A percentile compares a stretch with the other conserved stretches of the same genome.
phyloP scores from a whole-genome alignment of 305 asterid genomes.

The Solanum aculeatissimum region DNA sequence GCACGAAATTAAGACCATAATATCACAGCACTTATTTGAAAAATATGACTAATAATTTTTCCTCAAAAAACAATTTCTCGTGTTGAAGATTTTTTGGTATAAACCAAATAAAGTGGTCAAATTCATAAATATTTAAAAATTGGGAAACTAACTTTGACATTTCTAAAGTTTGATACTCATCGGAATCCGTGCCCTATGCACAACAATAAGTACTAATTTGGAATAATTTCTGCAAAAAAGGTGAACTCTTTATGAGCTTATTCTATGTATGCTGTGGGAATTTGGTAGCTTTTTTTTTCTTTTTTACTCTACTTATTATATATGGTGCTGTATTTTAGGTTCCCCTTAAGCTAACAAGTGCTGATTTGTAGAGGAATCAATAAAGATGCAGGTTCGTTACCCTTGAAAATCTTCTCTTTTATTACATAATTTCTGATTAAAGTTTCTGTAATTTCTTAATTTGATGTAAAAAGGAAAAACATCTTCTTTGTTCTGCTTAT shows the following conservation, averaged over 20 bases:
- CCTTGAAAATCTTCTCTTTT: background rate
- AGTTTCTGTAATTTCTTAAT: background rate
- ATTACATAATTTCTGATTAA: background rate
- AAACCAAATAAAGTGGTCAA: background rate
- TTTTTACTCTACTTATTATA: background rate
- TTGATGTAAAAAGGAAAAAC: background rate
- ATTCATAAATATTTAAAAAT: background rate
- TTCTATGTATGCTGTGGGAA: background rate
- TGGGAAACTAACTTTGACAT: background rate
- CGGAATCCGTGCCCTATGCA: background rate
- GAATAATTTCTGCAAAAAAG: background rate
- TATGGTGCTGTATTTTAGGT: background rate
- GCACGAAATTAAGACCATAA: too few species aligned
- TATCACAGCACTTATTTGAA: background rate
- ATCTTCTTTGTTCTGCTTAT: background rate
- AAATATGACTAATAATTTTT: background rate
- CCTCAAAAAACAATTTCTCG: background rate
- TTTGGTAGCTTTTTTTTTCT: background rate
- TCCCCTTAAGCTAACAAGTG: background rate
- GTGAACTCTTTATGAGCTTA: background rate
- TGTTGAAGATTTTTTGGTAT: accelerated
- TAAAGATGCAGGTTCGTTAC: background rate
- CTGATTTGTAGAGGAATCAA: background rate
- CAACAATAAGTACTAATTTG: background rate
- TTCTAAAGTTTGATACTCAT: background rate